phyloP scores from a whole-genome alignment of 2,329 filamentous ascomycete genomes.

The Plectosphaerella cucumerina region DNA sequence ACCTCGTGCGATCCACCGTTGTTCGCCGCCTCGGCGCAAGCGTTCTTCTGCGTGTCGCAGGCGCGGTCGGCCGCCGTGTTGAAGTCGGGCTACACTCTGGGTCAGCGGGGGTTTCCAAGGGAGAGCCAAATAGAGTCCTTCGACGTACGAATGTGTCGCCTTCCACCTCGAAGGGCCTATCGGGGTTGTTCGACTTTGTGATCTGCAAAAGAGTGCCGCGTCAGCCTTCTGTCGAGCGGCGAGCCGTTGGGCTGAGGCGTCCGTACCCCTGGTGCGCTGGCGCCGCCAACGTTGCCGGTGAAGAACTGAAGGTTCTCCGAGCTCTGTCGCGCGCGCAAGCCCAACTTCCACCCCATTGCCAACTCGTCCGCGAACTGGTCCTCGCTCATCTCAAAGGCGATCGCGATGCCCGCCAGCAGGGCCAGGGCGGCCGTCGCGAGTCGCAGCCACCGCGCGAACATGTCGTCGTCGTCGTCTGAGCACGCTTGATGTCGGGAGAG shows the following conservation, averaged over 20 bases:
- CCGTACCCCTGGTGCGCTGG: conserved; percentile 28
- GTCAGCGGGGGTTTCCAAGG: conserved; percentile 4
- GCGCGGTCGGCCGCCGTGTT: conserved; percentile 34
- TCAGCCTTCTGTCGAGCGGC: background rate
- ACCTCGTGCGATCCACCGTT: conserved; percentile 29
- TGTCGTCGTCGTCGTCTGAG: background rate
- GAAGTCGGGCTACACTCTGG: conserved; percentile 33
- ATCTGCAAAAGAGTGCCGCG: conserved; percentile 22
- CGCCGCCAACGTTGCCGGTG: conserved; percentile 32
- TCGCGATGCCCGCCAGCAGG: conserved; percentile 3
- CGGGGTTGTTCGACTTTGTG: conserved; percentile 30
- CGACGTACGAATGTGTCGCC: conserved; percentile 39
- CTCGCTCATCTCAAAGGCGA: conserved; percentile 21
- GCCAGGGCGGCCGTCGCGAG: background rate
- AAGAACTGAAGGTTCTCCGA: conserved; percentile 37
- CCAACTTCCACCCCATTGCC: conserved; percentile 30
- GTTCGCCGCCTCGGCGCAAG: conserved; percentile 39
- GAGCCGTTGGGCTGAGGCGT: background rate
- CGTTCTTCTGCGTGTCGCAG: conserved; percentile 47
- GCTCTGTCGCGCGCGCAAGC: conserved; percentile 25
- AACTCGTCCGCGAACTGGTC: conserved; percentile 17
- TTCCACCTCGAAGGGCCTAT: conserved; percentile 36
- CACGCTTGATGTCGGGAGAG: too few relatives aligned
- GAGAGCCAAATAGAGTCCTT: background rate
- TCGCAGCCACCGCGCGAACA: background rate